Evolutionary conservation across 495 filamentous ascomycete genomes (phyloP).

Genomic region (Trichoderma reesei): DNA sequence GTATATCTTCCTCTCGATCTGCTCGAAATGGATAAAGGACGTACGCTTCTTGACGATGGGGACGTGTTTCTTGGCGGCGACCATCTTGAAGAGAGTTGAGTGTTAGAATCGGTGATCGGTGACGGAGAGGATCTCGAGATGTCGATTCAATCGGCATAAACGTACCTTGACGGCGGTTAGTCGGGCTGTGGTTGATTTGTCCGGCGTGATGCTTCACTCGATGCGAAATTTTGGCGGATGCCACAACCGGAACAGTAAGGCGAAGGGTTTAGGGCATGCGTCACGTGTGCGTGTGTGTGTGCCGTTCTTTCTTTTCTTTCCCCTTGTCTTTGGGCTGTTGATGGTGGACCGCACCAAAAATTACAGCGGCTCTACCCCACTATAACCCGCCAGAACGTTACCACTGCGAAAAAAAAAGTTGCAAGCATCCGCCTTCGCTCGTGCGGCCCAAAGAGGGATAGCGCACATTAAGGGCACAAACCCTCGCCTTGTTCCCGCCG

Average conservation of each 20-base stretch:
- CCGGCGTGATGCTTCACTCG: slow-evolving; percentile 8
- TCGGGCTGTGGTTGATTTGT: slow-evolving; percentile 10
- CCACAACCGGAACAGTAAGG: slow-evolving; percentile 7
- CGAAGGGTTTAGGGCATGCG: slow-evolving; percentile 10
- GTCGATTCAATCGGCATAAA: neutral
- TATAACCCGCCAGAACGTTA: neutral
- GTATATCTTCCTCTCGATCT: neutral
- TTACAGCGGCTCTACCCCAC: neutral
- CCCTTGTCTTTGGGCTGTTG: neutral
- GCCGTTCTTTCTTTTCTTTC: neutral
- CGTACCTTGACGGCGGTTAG: slow-evolving; percentile 11
- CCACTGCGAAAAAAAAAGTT: neutral
- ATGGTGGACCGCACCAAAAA: neutral
- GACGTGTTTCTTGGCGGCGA: slow-evolving; percentile 95
- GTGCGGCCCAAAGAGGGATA: slow-evolving; percentile 14
- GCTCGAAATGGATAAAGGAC: slow-evolving; percentile 24
- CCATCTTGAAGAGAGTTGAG: slow-evolving; percentile 57
- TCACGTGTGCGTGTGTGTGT: neutral
- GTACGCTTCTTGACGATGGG: slow-evolving; percentile 99
- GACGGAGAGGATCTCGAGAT: neutral
- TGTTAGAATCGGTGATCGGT: neutral
- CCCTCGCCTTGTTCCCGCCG: slow-evolving; percentile 19
- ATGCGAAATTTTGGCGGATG: slow-evolving; percentile 11
- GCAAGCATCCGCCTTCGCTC: slow-evolving; percentile 7
- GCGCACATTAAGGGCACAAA: slow-evolving; percentile 23